phyloP scores from a whole-genome alignment of 306 rosid species.

The Castanopsis chinensis region DNA sequence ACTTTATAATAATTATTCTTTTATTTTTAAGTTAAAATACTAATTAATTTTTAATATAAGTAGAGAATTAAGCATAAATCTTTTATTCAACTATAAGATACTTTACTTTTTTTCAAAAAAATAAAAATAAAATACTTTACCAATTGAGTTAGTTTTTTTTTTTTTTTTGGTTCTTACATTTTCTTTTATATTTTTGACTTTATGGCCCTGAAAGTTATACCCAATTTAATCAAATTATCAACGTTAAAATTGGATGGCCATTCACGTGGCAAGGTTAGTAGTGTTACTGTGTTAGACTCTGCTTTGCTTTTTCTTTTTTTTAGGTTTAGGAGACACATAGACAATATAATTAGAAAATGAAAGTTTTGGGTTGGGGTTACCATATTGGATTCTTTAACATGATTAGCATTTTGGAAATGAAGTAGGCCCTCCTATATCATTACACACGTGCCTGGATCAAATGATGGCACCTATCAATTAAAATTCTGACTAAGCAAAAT shows the following conservation, averaged over 20 bases:
- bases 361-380: neutral
- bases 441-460: conserved; percentile 43
- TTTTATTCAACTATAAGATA: no score
- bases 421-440: conserved; percentile 28
- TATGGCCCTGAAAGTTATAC: no score
- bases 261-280: neutral
- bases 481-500: conserved; percentile 14
- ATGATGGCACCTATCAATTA: conserved; percentile 35
- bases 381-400: conserved; percentile 25
- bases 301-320: neutral
- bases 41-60: no score
- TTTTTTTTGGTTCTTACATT: no score
- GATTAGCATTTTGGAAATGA: conserved; percentile 12
- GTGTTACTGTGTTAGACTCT: neutral
- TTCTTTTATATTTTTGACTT: no score
- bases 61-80: no score
- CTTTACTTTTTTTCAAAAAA: no score
- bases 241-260: neutral
- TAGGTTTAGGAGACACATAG: neutral
- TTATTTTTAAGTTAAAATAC: fast-evolving
- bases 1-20: no score
- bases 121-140: no score
- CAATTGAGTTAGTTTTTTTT: no score
- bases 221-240: neutral
- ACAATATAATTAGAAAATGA: conserved; percentile 10